Evolutionary conservation across 345 rosid genomes (phyloP).

Genomic region (Eutrema yunnanense): DNA sequence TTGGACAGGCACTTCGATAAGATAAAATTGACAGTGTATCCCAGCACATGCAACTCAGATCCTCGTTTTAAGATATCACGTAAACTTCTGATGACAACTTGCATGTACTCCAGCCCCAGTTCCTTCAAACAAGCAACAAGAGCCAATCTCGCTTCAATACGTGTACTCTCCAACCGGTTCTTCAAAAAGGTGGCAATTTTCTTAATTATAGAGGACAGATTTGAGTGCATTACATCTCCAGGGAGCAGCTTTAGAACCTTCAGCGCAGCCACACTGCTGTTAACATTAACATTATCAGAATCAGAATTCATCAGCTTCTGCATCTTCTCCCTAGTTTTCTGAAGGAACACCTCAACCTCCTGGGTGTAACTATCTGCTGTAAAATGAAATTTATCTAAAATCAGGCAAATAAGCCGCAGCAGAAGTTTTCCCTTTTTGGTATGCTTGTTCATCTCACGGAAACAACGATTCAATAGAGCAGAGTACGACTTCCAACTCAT

Average conservation of each 20-base stretch:
- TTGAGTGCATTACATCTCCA: conserved; percentile 62
- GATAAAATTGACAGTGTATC: conserved; percentile 62
- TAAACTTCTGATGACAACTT: conserved; percentile 53
- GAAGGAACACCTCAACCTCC: conserved; percentile 54
- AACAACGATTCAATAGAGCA: conserved; percentile 63
- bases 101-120: conserved; percentile 80
- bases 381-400: conserved; percentile 81
- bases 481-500: conserved; percentile 79
- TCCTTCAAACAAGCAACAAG: conserved; percentile 85
- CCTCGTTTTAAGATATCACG: conserved; percentile 72
- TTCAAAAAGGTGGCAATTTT: conserved; percentile 63
- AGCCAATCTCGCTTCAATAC: conserved; percentile 81
- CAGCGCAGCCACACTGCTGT: conserved; percentile 58
- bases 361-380: conserved; percentile 27
- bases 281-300: conserved; percentile 62
- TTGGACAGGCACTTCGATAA: conserved; percentile 45
- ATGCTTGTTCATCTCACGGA: conserved; percentile 54
- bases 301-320: conserved; percentile 56
- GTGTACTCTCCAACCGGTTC: conserved; percentile 57
- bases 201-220: conserved; percentile 69
- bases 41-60: conserved; percentile 82
- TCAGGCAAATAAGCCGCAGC: conserved; percentile 56
- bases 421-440: conserved; percentile 61
- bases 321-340: conserved; percentile 55
- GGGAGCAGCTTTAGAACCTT: conserved; percentile 91